Evolutionary conservation across 257 asterid genomes (phyloP).

Genomic region (Jasminum sambac): DNA sequence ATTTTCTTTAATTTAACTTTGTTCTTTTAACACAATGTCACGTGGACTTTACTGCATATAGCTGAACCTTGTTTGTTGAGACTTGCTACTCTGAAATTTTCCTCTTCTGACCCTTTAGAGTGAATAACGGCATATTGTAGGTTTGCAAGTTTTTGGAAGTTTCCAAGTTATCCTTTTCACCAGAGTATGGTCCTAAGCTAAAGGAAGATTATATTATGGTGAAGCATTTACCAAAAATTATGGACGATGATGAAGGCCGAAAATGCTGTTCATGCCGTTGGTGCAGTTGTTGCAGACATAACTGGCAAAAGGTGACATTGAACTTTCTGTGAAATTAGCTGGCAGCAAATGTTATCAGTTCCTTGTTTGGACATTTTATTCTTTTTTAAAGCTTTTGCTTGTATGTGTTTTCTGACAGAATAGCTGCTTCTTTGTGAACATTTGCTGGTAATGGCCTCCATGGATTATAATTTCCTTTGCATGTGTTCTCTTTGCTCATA

Average conservation of each 20-base stretch:
- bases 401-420: neutral
- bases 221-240: conserved; percentile 69
- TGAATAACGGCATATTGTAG: conserved; percentile 38
- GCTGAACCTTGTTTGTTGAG: conserved; percentile 12
- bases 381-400: neutral
- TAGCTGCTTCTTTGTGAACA: conserved; percentile 2
- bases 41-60: neutral
- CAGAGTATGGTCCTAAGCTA: conserved; percentile 91
- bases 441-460: conserved; percentile 2
- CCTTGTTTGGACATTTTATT: neutral
- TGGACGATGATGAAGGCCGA: conserved; percentile 36
- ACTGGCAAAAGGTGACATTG: conserved; percentile 85
- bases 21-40: conserved; percentile 4
- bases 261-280: conserved; percentile 69
- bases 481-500: neutral
- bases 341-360: conserved; percentile 22
- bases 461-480: neutral
- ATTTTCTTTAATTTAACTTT: neutral
- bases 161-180: conserved; percentile 84
- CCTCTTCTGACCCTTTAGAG: conserved; percentile 16
- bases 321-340: conserved; percentile 23
- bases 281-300: conserved; percentile 84
- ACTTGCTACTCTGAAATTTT: conserved; percentile 15
- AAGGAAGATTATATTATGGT: conserved; percentile 90
- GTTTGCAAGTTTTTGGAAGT: conserved; percentile 92